phyloP scores from a whole-genome alignment of 805 yeast genomes.

The Saturnispora gosingensis region DNA sequence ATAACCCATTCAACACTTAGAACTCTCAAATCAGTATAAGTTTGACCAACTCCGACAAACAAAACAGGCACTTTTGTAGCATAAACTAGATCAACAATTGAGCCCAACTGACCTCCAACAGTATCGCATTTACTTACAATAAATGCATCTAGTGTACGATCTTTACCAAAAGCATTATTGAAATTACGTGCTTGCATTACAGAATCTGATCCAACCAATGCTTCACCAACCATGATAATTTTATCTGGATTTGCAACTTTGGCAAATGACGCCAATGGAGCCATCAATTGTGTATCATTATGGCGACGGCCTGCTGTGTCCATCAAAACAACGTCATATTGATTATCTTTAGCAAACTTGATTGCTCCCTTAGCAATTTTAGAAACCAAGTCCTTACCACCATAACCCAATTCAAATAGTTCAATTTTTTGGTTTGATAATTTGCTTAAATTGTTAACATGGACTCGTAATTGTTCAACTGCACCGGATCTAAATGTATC shows the following conservation, averaged over 20 bases:
- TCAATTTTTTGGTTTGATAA: constrained; percentile 58
- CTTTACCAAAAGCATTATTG: constrained; percentile 85
- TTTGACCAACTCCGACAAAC: constrained; percentile 95
- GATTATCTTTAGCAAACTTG: constrained; percentile 57
- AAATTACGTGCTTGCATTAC: constrained; percentile 92
- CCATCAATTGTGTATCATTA: constrained; percentile 89
- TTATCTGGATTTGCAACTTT: constrained; percentile 93
- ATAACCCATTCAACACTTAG: constrained; percentile 91
- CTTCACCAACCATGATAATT: constrained; percentile 98
- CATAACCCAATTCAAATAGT: constrained; percentile 89
- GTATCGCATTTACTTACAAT: constrained; percentile 93
- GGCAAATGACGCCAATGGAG: constrained; percentile 90
- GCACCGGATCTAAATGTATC: constrained; percentile 98
- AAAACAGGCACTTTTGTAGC: constrained; percentile 92
- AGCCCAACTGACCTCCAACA: constrained; percentile 92
- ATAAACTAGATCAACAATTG: constrained; percentile 95
- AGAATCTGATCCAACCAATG: constrained; percentile 93
- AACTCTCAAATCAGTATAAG: constrained; percentile 87
- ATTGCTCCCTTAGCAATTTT: constrained; percentile 89
- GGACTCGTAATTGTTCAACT: constrained; percentile 93
- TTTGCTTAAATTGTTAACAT: constrained; percentile 72
- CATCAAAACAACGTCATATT: constrained; percentile 78
- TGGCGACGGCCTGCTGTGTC: constrained; percentile 98
- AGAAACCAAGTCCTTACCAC: constrained; percentile 91
- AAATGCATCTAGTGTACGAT: constrained; percentile 76